Evolutionary conservation across 2,329 filamentous ascomycete genomes (phyloP), one percentile per base, ranked within the genome.

Genomic region (Colletotrichum sp.): DNA sequence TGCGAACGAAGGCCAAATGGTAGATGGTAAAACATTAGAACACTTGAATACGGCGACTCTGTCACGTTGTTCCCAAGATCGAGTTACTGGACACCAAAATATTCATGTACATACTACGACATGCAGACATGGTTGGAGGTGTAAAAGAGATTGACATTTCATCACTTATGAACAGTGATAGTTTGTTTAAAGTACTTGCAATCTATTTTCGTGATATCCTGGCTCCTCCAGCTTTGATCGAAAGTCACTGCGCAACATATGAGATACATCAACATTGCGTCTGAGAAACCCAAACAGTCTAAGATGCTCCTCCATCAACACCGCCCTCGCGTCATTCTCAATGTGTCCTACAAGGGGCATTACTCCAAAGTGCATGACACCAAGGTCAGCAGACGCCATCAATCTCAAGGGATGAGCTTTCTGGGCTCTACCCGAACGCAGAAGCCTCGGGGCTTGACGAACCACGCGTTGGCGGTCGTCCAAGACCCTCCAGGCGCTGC

Each of bases 381-480:
- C 15, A 18, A 32, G 9, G 18, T n/a, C 16, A 60, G 6, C 6
- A 34, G 18, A 15, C 3, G 30, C 9, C 12, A 0, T 15, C 8
- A 64, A 15, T n/a, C 26, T 21, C 5, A 64, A 32, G n/a, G 2
- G 12, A 21, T 59, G 30, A 8, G 12, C 12, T 36, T 65, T 9
- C 72, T 34, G 9, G 72, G 49, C 13, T 66, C 12, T 10, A 76
- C 69, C 16, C 2, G 79, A 24, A 87, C 85, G 18, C 81, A 79
- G 71, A 88, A 87, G 66, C 87, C 79, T 1, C 79, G 79, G 1
- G 86, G 86, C 74, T 86, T 87, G 2, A 87, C 85, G 78, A 88
- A 87, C 85, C 84, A 87, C 39, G 80, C 79, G n/a, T 87, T 87
- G 36, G 80, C 74, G 7, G 84, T 84, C 0, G 81, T 73, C 85